Base-by-base conservation (phyloP, 495 filamentous ascomycete genomes). In the Diplogelasinospora grovesii region DNA sequence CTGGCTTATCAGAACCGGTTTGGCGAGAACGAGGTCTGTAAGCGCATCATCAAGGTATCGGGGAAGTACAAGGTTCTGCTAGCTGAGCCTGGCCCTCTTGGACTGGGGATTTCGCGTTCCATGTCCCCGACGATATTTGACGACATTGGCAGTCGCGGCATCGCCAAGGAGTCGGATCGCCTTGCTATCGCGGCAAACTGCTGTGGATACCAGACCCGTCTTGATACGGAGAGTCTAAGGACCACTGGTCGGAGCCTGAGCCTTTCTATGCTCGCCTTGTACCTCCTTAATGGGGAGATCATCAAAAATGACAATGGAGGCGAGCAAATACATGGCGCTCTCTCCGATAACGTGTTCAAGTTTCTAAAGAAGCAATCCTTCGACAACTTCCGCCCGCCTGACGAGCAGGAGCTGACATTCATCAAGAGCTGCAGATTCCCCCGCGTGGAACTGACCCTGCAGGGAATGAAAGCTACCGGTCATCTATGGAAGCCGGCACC, bases 261-360 rank as follows among this genome's bases (percentile, higher is more conserved):
- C 34, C 25, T 63, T 2, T 52, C 54, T 5, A 54, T 63, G 21
- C 46, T 63, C 21, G 50, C 59, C 10, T 23, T 56, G n/a, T 63
- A 45, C 31, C 50, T 63, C 7, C 36, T 63, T 8, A 63, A 63
- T 25, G 56, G 59, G 37, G 59, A 63, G 49, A 52, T 63, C 25
- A 49, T 60, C 32, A 45, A 60, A 33, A 63, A 63, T 38, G 29
- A 11, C 20, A 42, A 15, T 23, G 44, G 46, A 36, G n/a, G 39
- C 43, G 11, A 44, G 49, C 25, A 43, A 35, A 21, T 39, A 54
- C 22, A 51, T 45, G 35, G 41, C 23, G 6, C 32, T 60, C 34
- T 45, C 52, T 15, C n/a, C n/a, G n/a, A n/a, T n/a, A n/a, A n/a
- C n/a, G n/a, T n/a, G n/a, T n/a, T n/a, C n/a, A 37, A 55, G 23